Evolutionary conservation across 2,329 filamentous ascomycete species (phyloP).

Genomic region (Emmonsia crescens): DNA sequence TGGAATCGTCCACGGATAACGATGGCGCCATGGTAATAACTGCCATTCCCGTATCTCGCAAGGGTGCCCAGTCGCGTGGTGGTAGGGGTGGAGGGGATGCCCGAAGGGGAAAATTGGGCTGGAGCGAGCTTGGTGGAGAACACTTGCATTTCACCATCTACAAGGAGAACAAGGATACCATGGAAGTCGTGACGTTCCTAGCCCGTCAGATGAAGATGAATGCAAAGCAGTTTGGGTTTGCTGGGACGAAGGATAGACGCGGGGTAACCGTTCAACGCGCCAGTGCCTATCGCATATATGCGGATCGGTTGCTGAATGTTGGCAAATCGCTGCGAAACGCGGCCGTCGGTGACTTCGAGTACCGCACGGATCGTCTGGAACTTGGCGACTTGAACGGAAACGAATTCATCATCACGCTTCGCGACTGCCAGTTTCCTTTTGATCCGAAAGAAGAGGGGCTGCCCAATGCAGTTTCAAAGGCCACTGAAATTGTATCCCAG

Average conservation of each 20-base stretch:
- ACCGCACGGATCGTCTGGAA: slow-evolving; percentile 59
- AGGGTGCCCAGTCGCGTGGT: slow-evolving; percentile 3
- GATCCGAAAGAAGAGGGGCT: slow-evolving; percentile 23
- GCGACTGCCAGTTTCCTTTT: slow-evolving; percentile 61
- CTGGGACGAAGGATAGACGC: slow-evolving; percentile 83
- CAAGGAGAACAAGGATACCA: slow-evolving; percentile 95
- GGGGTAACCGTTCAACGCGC: slow-evolving; percentile 78
- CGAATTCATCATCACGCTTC: slow-evolving; percentile 83
- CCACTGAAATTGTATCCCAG: slow-evolving; percentile 39
- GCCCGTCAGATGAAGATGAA: slow-evolving; percentile 60
- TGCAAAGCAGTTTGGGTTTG: slow-evolving; percentile 62
- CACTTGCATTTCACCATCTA: slow-evolving; percentile 86
- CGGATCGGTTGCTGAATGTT: slow-evolving; percentile 54
- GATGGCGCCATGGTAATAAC: slow-evolving; percentile 53
- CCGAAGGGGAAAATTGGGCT: slow-evolving; percentile 40
- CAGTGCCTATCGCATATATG: slow-evolving; percentile 52
- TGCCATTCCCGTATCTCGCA: slow-evolving; percentile 21
- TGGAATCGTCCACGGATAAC: slow-evolving; percentile 67
- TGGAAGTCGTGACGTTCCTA: slow-evolving; percentile 75
- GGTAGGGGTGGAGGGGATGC: slow-evolving; percentile 21
- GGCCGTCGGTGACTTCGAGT: slow-evolving; percentile 67
- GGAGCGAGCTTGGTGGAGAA: slow-evolving; percentile 61
- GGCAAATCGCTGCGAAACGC: slow-evolving; percentile 52
- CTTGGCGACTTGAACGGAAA: slow-evolving; percentile 81
- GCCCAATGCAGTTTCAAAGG: slow-evolving; percentile 34